Conservation (phyloP, 2,329 filamentous ascomycete genomes). For the Fusarium acutatum region DNA sequence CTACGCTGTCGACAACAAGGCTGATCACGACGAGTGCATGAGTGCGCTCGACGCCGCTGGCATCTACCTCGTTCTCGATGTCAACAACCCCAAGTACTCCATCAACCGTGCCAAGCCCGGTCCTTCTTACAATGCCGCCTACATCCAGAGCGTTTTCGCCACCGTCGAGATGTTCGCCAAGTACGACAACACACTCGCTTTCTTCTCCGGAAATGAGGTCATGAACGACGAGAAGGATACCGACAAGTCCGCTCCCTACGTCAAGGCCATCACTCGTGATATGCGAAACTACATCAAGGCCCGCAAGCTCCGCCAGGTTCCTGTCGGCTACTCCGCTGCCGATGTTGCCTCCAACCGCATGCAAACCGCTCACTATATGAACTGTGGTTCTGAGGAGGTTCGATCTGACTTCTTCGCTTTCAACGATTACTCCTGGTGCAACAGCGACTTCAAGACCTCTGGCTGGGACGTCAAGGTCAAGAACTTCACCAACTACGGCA, state of each 20-base stretch:
- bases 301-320: constrained; percentile 70
- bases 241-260: constrained; percentile 73
- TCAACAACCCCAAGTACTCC: constrained; percentile 90
- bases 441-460: constrained; percentile 72
- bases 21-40: constrained; percentile 88
- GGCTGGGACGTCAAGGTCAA: constrained; percentile 91
- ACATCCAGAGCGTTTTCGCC: constrained; percentile 85
- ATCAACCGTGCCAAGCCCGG: constrained; percentile 82
- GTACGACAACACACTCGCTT: constrained; percentile 87
- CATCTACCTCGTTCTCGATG: constrained; percentile 91
- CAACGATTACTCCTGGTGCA: constrained; percentile 91
- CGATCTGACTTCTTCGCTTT: constrained; percentile 90
- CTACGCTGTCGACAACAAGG: constrained; percentile 90
- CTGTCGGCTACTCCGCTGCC: constrained; percentile 80
- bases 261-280: constrained; percentile 82
- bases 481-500: constrained; percentile 85
- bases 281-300: constrained; percentile 75
- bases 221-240: constrained; percentile 73
- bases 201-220: constrained; percentile 85
- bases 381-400: constrained; percentile 85
- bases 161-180: constrained; percentile 85
- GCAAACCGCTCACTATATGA: constrained; percentile 91
- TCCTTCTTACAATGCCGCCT: constrained; percentile 84
- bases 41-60: constrained; percentile 78
- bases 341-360: constrained; percentile 87